Conservation (phyloP, 345 rosid genomes). For the Brassica incana region DNA sequence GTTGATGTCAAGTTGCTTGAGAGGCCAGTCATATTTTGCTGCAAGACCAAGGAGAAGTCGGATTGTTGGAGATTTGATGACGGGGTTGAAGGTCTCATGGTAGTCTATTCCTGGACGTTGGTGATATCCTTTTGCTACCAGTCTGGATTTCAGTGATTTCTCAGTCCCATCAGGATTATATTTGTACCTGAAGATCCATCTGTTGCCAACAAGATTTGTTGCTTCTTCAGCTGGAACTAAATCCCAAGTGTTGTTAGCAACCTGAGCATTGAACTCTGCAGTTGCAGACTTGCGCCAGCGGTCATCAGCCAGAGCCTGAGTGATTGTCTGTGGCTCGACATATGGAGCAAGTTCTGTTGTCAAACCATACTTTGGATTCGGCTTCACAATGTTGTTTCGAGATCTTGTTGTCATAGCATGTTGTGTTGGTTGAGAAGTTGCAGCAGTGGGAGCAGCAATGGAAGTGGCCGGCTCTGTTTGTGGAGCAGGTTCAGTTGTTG, state of each 20-base stretch:
- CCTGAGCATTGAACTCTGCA: not conserved
- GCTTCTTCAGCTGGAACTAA: not conserved
- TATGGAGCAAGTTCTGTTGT: not conserved
- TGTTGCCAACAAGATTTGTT: not conserved
- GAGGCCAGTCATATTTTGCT: too few species aligned
- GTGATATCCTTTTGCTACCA: not conserved
- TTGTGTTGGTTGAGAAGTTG: not conserved
- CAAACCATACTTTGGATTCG: not conserved
- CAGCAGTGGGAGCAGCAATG: not conserved
- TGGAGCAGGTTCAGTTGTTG: not conserved
- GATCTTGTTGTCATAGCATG: not conserved
- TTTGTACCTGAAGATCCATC: not conserved
- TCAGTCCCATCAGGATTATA: not conserved
- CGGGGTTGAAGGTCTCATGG: not conserved
- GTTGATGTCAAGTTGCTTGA: too few species aligned
- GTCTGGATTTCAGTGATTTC: not conserved
- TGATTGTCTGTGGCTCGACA: not conserved
- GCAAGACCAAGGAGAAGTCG: not conserved
- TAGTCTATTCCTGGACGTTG: not conserved
- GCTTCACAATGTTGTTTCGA: not conserved
- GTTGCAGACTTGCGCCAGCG: not conserved
- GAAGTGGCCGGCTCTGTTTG: not conserved
- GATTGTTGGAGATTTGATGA: not conserved
- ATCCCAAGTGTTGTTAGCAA: not conserved
- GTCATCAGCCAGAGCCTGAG: not conserved